Evolutionary conservation across 805 yeast genomes (phyloP).

Genomic region (Kodamaea lidongshanica): DNA sequence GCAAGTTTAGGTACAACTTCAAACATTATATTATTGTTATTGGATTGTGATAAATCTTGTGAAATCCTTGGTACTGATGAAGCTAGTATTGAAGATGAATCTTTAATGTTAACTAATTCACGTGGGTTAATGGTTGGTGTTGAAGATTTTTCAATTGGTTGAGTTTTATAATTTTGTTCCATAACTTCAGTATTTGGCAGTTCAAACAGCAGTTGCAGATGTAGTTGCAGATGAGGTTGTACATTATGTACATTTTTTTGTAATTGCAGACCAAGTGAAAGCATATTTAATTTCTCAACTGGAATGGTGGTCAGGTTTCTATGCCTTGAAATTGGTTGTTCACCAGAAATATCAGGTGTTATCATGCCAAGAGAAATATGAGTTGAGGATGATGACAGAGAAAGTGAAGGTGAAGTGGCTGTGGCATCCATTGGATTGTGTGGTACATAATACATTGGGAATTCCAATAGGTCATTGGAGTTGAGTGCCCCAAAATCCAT

Average conservation of each 20-base stretch:
- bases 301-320: constrained; percentile 8
- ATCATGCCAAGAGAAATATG: constrained; percentile 7
- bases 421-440: constrained; percentile 1
- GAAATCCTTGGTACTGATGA: no score
- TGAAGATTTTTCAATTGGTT: no score
- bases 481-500: no score
- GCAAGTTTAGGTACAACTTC: no score
- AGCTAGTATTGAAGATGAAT: constrained; percentile 8
- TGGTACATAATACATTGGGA: background rate
- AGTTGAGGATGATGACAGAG: constrained; percentile 8
- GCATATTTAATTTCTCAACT: constrained; percentile 11
- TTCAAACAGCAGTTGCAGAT: constrained; percentile 8
- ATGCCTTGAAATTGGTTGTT: constrained; percentile 7
- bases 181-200: no score
- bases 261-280: constrained; percentile 7
- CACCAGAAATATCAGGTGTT: constrained; percentile 8
- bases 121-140: constrained; percentile 12
- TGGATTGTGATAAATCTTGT: no score
- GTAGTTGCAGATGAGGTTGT: constrained; percentile 3
- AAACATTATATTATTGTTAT: no score
- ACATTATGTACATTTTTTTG: no score
- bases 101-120: constrained; percentile 10
- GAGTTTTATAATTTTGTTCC: no score
- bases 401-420: constrained; percentile 6
- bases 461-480: constrained; percentile 1